These are phyloP conservation scores for Balakata baccata DNA, from an alignment of 345 rosid species.

Conservation along the genomic window DNA sequence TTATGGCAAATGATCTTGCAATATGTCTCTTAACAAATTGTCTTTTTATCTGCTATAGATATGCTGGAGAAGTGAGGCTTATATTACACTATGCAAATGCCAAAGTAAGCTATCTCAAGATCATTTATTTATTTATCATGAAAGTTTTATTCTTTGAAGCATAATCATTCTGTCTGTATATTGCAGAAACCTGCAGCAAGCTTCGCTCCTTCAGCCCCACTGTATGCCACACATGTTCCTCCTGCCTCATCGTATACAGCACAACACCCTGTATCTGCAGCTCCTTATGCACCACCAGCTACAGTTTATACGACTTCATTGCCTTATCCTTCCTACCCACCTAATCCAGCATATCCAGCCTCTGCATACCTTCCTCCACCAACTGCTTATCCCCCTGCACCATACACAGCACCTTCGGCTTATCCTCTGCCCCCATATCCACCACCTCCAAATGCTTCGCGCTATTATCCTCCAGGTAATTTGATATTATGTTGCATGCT, in stretches of 20 bases:
- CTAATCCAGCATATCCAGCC: constrained; percentile 28
- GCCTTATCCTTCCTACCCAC: constrained; percentile 25
- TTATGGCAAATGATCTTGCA: neutral
- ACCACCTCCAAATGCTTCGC: constrained; percentile 39
- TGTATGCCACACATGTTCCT: constrained; percentile 18
- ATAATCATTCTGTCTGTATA: constrained; percentile 4
- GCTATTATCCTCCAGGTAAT: constrained; percentile 55
- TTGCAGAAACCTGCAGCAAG: constrained; percentile 46
- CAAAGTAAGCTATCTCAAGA: constrained; percentile 37
- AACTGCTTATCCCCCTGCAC: constrained; percentile 21
- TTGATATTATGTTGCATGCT: neutral
- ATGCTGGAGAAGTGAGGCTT: constrained; percentile 76
- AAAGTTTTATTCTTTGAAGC: neutral
- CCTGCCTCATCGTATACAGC: constrained; percentile 3
- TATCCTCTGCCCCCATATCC: constrained; percentile 29
- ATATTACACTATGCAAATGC: constrained; percentile 65
- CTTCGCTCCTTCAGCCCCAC: constrained; percentile 45
- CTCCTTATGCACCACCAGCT: constrained; percentile 24
- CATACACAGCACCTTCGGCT: constrained; percentile 24
- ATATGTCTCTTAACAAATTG: neutral
- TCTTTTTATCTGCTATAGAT: constrained; percentile 39
- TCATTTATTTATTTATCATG: neutral
- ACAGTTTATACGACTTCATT: constrained; percentile 21
- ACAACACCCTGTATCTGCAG: constrained; percentile 22
- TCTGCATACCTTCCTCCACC: constrained; percentile 30